Evolutionary conservation across 2,329 filamentous ascomycete genomes (phyloP).

Genomic region (Elsinoe perseae): DNA sequence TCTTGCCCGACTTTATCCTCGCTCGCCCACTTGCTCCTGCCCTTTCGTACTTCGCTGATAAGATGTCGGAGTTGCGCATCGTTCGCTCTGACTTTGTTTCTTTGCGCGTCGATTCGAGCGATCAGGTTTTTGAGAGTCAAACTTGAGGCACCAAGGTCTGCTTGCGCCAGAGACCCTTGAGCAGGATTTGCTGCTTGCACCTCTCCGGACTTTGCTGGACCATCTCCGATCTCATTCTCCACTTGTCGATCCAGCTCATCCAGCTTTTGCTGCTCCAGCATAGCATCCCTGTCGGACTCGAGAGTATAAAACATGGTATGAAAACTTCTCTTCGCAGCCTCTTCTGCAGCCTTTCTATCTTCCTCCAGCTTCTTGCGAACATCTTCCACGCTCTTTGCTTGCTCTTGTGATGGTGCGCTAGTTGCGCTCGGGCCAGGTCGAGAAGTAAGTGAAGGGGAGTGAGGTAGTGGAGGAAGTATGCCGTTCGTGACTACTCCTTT

Average conservation of each 20-base stretch:
- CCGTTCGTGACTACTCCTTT: slow-evolving; percentile 49
- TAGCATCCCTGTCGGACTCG: slow-evolving; percentile 89
- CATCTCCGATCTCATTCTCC: slow-evolving; percentile 74
- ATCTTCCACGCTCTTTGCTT: slow-evolving; percentile 70
- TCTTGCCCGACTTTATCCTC: slow-evolving; percentile 97
- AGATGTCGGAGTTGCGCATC: slow-evolving; percentile 85
- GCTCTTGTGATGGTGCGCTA: slow-evolving; percentile 45
- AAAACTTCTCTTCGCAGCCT: slow-evolving; percentile 82
- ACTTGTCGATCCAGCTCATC: slow-evolving; percentile 95
- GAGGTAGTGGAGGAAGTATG: slow-evolving; percentile 57
- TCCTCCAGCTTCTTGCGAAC: slow-evolving; percentile 89
- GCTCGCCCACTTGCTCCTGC: slow-evolving; percentile 96
- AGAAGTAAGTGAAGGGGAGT: slow-evolving; percentile 61
- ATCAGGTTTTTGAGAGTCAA: slow-evolving; percentile 96
- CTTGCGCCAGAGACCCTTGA: slow-evolving; percentile 83
- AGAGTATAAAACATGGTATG: slow-evolving; percentile 91
- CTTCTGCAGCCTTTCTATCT: slow-evolving; percentile 81
- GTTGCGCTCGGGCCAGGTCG: slow-evolving; percentile 53
- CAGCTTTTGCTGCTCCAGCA: slow-evolving; percentile 94
- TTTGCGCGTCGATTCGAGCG: slow-evolving; percentile 86
- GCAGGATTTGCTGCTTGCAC: slow-evolving; percentile 44
- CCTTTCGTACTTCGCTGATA: slow-evolving; percentile 97
- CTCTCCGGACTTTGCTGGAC: slow-evolving; percentile 38
- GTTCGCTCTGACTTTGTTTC: slow-evolving; percentile 80
- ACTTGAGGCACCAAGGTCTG: slow-evolving; percentile 91